A percentile compares a stretch with the other conserved stretches of the same genome.
Conservation (phyloP, 371 early-diverging fungal species). For the Saksenaea vasiformis region DNA sequence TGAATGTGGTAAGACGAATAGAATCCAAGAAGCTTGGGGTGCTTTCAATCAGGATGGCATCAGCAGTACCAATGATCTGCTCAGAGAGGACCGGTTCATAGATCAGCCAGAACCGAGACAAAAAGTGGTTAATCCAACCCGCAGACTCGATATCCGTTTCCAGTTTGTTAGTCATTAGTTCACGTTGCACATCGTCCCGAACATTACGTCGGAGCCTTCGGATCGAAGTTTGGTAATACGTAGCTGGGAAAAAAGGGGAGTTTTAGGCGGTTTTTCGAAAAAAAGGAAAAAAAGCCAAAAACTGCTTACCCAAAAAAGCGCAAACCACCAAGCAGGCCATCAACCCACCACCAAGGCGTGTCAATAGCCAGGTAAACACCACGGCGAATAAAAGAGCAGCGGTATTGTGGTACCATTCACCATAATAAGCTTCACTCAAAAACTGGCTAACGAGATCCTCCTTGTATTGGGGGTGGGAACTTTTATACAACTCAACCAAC, state of each 20-base stretch:
- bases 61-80: constrained; percentile 74
- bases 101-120: constrained; percentile 88
- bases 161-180: constrained; percentile 53
- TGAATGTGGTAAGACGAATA: constrained; percentile 90
- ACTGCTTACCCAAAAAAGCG: constrained; percentile 38
- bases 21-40: constrained; percentile 94
- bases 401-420: constrained; percentile 51
- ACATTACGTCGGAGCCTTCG: constrained; percentile 70
- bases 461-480: constrained; percentile 22
- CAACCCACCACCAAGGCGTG: constrained; percentile 35
- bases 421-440: constrained; percentile 40
- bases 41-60: constrained; percentile 75
- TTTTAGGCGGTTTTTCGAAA: constrained; percentile 5
- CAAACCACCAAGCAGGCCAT: constrained; percentile 48
- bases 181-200: constrained; percentile 75
- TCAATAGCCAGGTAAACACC: constrained; percentile 40
- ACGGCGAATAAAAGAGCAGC: constrained; percentile 36
- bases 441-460: constrained; percentile 42
- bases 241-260: constrained; percentile 39
- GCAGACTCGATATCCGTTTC: constrained; percentile 81
- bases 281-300: not conserved
- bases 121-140: constrained; percentile 97
- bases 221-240: constrained; percentile 79
- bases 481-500: constrained; percentile 23
- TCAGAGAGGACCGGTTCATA: constrained; percentile 92